Base-by-base conservation (phyloP, 2,329 filamentous ascomycete genomes). In the Venturia oleaginea region DNA sequence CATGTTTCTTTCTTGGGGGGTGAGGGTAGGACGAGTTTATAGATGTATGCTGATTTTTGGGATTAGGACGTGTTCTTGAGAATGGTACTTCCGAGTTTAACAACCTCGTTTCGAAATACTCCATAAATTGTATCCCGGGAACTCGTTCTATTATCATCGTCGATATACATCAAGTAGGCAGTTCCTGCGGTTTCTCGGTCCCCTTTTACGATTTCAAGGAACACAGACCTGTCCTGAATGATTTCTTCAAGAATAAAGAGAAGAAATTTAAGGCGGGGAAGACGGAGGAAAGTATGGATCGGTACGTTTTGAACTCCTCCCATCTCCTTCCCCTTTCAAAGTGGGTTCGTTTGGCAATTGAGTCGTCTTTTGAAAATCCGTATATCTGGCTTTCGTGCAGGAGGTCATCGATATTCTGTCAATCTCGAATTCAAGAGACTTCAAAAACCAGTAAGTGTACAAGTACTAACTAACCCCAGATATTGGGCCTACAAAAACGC, bases 401-500 rank as follows among this genome's bases (percentile, higher is more conserved):
- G n/a, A n/a, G n/a, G n/a, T n/a, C n/a, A n/a, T n/a, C n/a, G n/a
- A n/a, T n/a, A n/a, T n/a, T n/a, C n/a, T n/a, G n/a, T n/a, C n/a
- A n/a, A n/a, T n/a, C n/a, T n/a, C n/a, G n/a, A 38, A 38, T 38
- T 17, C 48, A 17, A 54, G 54, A 42, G 4, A 3, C 40, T 42
- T 40, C 22, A 19, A n/a, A 5, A n/a, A 24, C 19, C 1, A 34
- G 48, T 64, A 69, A 46, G n/a, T n/a, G n/a, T n/a, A n/a, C n/a
- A n/a, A n/a, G n/a, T 15, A 13, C 46, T 51, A 13, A 51, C n/a
- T 11, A 22, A 17, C 2, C 13, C 10, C 46, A 76, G 75, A 37
- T 79, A 79, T 65, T 79, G 78, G 78, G 77, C 77, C 4, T 76
- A 70, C 63, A 80, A 79, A 68, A 76, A 73, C 40, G 74, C 77